Conservation (phyloP, 805 yeast genomes). For the Metschnikowia vanudenii region DNA sequence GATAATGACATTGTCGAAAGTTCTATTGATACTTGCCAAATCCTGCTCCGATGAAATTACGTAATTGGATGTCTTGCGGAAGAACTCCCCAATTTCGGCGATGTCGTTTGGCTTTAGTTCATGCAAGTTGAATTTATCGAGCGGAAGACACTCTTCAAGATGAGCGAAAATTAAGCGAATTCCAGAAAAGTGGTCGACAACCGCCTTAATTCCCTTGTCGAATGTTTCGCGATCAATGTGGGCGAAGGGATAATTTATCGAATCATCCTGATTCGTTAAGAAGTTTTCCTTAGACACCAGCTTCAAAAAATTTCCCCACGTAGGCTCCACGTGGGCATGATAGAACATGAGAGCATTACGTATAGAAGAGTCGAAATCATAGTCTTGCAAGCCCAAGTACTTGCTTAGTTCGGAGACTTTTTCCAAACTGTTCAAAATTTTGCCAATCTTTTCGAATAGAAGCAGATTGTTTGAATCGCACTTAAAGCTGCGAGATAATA, state of each 20-base stretch:
- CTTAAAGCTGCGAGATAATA: conserved; percentile 1
- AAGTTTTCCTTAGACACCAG: no score
- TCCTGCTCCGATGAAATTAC: conserved; percentile 7
- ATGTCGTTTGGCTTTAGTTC: neutral
- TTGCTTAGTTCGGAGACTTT: conserved; percentile 15
- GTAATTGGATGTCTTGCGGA: neutral
- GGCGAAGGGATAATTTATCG: conserved; percentile 14
- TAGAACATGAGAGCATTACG: conserved; percentile 22
- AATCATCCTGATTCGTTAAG: neutral
- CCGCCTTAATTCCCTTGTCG: neutral
- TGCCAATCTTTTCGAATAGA: conserved; percentile 3
- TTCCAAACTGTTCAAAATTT: conserved; percentile 11
- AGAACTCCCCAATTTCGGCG: conserved; percentile 3
- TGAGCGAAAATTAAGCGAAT: conserved; percentile 11
- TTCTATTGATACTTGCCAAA: conserved; percentile 1
- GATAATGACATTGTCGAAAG: conserved; percentile 9
- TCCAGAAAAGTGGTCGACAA: conserved; percentile 10
- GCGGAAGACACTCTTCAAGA: conserved; percentile 10
- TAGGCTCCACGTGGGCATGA: conserved; percentile 20
- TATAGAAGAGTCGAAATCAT: conserved; percentile 17
- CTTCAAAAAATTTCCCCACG: conserved; percentile 18
- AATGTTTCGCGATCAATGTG: neutral
- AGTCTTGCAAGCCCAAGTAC: conserved; percentile 17
- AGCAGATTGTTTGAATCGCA: conserved; percentile 4
- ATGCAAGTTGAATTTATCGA: conserved; percentile 7